phyloP scores from a whole-genome alignment of 1,284 basidiomycete species.

The Ustilago tritici region DNA sequence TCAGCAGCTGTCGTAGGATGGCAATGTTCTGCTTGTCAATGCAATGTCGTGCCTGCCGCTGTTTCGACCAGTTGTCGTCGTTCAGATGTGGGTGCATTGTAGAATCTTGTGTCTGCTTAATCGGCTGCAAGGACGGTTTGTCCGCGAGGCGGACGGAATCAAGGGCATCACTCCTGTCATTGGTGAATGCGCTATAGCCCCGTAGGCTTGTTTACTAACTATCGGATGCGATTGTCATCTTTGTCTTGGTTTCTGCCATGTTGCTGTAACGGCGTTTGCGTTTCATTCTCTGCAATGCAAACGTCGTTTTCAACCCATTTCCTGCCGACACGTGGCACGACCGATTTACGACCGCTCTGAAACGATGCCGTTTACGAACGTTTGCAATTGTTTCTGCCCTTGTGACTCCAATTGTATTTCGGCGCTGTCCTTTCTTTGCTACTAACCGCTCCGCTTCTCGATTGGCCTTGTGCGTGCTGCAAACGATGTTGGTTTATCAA shows the following conservation, averaged over 20 bases:
- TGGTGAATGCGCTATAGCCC: constrained; percentile 10
- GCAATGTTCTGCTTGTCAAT: not conserved
- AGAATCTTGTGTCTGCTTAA: not conserved
- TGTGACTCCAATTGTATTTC: constrained; percentile 11
- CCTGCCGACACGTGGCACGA: constrained; percentile 20
- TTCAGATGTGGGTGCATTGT: not conserved
- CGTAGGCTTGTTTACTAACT: constrained; percentile 45
- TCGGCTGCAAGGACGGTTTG: not conserved
- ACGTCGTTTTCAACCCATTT: constrained; percentile 47
- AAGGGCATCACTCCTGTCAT: not conserved
- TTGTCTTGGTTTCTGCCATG: constrained; percentile 19
- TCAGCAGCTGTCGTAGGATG: not conserved
- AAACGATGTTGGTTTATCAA: constrained; percentile 20
- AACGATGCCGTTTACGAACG: constrained; percentile 31
- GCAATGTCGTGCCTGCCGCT: not conserved
- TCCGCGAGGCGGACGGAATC: not conserved
- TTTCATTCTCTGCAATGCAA: constrained; percentile 61
- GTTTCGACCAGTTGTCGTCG: not conserved
- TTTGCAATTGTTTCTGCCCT: constrained; percentile 10
- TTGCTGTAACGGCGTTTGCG: constrained; percentile 49
- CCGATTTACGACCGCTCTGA: constrained; percentile 38
- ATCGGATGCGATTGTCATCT: constrained; percentile 48
- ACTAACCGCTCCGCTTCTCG: constrained; percentile 18
- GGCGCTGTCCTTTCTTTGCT: constrained; percentile 44
- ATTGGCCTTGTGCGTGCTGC: not conserved